Evolutionary conservation across 345 rosid species (phyloP), one percentile per base, ranked within the genome.

Genomic region (Isatis tinctoria): DNA sequence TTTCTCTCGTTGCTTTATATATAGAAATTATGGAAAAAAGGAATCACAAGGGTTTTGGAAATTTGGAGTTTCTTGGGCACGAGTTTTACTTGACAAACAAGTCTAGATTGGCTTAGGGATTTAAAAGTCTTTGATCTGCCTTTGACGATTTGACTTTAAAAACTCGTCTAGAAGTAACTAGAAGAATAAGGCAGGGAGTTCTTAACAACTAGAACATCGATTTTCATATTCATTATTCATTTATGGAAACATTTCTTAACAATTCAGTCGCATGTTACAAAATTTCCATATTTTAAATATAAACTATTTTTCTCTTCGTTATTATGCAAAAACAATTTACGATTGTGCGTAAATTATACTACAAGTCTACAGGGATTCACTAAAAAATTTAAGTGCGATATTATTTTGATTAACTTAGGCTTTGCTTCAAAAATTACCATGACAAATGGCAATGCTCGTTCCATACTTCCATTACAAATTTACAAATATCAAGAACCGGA

Each of bases 41-140:
- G 26, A 7, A 22, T 40, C 14, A 7, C 7, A 33, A 24, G 4
- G 74, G 37, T 68, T 60, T 60, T 30, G 67, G 56, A 52, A 52
- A 7, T 5, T 26, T 44, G 18, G 39, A 58, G 12, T 16, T 69
- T 44, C 75, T 35, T 69, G 70, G 65, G 65, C 62, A 76, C 70
- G 71, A 62, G n/a, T 43, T 53, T 63, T 76, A 39, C 79, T 76
- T 76, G 75, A 54, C 6, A 52, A 69, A 69, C 2, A 76, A 54
- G 70, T 35, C 62, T 62, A 60, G 13, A 22, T 49, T 67, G 61
- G 68, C 10, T 67, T 67, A 28, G 37, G 62, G 24, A 2, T 18
- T 60, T 48, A 61, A 52, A n/a, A 11, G 57, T 75, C 64, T 60
- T 67, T 20, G n/a, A 56, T 22, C 39, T 65, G 28, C 17, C 65